A percentile compares a stretch with the other conserved stretches of the same genome.
phyloP scores from a whole-genome alignment of 2,329 filamentous ascomycete species.

The Madurella mycetomatis region DNA sequence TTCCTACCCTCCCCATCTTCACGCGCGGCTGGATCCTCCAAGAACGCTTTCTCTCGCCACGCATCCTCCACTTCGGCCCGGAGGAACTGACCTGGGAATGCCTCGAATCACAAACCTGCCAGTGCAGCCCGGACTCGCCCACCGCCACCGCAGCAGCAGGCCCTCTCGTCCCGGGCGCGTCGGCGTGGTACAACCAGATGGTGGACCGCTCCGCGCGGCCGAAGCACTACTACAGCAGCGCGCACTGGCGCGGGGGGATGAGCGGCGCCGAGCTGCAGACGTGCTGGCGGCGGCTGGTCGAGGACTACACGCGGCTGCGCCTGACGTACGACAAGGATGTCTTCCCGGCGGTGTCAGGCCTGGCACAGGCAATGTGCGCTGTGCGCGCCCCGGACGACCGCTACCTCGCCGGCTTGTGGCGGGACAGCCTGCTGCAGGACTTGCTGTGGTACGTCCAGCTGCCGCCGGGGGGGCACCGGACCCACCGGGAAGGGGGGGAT shows the following conservation, averaged over 20 bases:
- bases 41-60: conserved; percentile 21
- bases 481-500: not conserved
- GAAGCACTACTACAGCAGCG: conserved; percentile 1
- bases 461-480: not conserved
- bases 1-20: conserved; percentile 8
- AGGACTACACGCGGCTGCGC: conserved; percentile 9
- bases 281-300: conserved; percentile 13
- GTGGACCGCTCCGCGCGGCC: not conserved
- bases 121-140: conserved; percentile 8
- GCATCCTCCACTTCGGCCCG: conserved; percentile 20
- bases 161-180: not conserved
- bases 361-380: conserved; percentile 8
- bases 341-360: conserved; percentile 16
- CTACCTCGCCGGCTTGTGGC: conserved; percentile 5
- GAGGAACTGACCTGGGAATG: conserved; percentile 20
- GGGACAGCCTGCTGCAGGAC: not conserved
- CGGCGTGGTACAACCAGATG: not conserved
- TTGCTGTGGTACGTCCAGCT: conserved; percentile 14
- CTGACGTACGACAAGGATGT: conserved; percentile 15
- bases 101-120: conserved; percentile 7
- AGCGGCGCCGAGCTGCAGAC: not conserved
- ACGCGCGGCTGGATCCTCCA: conserved; percentile 25
- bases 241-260: not conserved
- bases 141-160: no score
- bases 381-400: no score